These are phyloP conservation scores for Nicotiana rustica DNA, from an alignment of 305 asterid genomes.

Conservation along the genomic window DNA sequence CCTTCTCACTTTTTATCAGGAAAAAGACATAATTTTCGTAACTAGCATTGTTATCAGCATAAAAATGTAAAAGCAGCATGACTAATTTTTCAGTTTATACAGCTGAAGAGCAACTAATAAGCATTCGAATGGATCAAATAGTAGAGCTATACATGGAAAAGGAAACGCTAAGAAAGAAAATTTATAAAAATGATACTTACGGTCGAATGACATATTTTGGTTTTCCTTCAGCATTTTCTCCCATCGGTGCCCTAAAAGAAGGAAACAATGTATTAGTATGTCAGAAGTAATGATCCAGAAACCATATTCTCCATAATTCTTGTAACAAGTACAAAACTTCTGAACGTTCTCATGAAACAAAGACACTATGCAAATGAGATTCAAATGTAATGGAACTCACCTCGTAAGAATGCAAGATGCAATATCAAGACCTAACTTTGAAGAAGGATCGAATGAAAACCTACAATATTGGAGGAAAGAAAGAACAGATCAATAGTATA, in stretches of 20 bases:
- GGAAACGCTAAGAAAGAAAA: conserved; percentile 23
- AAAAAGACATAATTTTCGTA: background rate
- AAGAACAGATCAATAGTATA: conserved; percentile 12
- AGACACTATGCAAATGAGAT: conserved; percentile 26
- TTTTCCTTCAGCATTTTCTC: conserved; percentile 86
- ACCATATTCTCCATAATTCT: conserved; percentile 33
- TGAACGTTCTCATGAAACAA: conserved; percentile 27
- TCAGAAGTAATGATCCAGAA: conserved; percentile 26
- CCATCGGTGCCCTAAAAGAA: conserved; percentile 79
- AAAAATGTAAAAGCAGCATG: background rate
- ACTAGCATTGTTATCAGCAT: background rate
- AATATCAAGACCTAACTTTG: conserved; percentile 86
- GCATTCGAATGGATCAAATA: conserved; percentile 28
- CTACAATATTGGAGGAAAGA: conserved; percentile 49
- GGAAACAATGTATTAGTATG: conserved; percentile 32
- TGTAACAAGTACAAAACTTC: conserved; percentile 11
- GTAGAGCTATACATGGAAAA: background rate
- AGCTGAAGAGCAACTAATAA: background rate
- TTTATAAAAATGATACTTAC: conserved; percentile 56
- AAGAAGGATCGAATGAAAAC: conserved; percentile 85
- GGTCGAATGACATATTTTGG: conserved; percentile 90
- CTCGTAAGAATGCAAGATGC: conserved; percentile 92
- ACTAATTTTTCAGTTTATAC: background rate
- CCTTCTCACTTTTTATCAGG: background rate
- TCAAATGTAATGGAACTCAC: conserved; percentile 50